Conservation (phyloP, 345 rosid species). For the Cardiospermum halicacabum region DNA sequence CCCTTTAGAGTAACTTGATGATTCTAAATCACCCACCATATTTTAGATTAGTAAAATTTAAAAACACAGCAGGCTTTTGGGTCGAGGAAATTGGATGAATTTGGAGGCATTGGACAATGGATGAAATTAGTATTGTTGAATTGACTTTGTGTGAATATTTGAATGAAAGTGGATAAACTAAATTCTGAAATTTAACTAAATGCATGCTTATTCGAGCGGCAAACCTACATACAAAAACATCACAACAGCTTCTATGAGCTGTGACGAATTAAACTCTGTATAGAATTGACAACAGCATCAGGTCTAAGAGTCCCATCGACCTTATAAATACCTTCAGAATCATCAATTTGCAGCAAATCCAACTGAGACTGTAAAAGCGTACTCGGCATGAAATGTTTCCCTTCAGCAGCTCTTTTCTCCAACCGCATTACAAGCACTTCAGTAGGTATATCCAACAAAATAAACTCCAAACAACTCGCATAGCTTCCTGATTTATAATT, state of each 20-base stretch:
- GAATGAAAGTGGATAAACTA: too few species aligned
- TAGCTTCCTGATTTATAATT: conserved; percentile 37
- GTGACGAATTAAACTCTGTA: conserved; percentile 4
- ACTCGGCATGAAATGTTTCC: conserved; percentile 77
- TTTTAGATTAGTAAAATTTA: too few species aligned
- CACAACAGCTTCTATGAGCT: neutral
- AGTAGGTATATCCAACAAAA: conserved; percentile 52
- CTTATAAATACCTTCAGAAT: conserved; percentile 48
- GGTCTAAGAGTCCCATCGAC: conserved; percentile 56
- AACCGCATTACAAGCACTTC: conserved; percentile 55
- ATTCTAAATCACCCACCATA: too few species aligned
- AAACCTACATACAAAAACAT: too few species aligned
- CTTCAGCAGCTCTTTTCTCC: conserved; percentile 50
- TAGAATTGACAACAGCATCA: conserved; percentile 28
- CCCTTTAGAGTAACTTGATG: too few species aligned
- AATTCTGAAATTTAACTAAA: too few species aligned
- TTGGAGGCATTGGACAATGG: too few species aligned
- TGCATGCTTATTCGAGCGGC: too few species aligned
- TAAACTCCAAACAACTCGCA: conserved; percentile 42
- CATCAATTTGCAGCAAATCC: conserved; percentile 65
- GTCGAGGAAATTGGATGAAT: too few species aligned
- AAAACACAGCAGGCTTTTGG: too few species aligned
- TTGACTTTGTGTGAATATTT: too few species aligned
- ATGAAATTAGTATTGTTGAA: too few species aligned
- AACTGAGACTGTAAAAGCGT: conserved; percentile 75